Evolutionary conservation across 495 filamentous ascomycete species (phyloP).

Genomic region (Talaromyces adpressus): DNA sequence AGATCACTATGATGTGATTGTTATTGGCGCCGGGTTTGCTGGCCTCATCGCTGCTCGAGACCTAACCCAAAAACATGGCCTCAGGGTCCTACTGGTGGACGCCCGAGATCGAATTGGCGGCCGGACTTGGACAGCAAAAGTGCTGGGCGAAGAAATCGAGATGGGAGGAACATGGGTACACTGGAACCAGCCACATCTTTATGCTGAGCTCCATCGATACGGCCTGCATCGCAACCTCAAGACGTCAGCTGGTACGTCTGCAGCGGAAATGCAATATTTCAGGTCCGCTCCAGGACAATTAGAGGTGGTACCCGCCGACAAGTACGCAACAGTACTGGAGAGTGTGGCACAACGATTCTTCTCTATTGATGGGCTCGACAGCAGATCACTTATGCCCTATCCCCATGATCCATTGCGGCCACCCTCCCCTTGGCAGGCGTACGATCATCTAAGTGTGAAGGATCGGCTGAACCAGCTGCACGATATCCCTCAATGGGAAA

Average conservation of each 20-base stretch:
- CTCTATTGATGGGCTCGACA: background rate
- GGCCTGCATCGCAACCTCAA: background rate
- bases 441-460: background rate
- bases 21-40: constrained; percentile 22
- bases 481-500: background rate
- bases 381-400: background rate
- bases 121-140: constrained; percentile 20
- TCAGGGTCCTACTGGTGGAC: constrained; percentile 24
- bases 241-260: background rate
- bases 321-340: background rate
- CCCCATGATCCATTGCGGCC: background rate
- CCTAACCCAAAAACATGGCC: constrained; percentile 8
- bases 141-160: constrained; percentile 18
- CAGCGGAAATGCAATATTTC: background rate
- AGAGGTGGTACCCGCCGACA: background rate
- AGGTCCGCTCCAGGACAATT: background rate
- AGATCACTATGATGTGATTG: constrained; percentile 15
- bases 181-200: constrained; percentile 10
- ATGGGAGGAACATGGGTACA: constrained; percentile 30
- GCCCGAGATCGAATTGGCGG: constrained; percentile 31
- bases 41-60: constrained; percentile 21
- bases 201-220: constrained; percentile 18
- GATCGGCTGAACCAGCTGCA: background rate
- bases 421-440: background rate
- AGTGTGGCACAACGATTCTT: background rate